phyloP scores from a whole-genome alignment of 139 green algal species.

The Picochlorum sp. region DNA sequence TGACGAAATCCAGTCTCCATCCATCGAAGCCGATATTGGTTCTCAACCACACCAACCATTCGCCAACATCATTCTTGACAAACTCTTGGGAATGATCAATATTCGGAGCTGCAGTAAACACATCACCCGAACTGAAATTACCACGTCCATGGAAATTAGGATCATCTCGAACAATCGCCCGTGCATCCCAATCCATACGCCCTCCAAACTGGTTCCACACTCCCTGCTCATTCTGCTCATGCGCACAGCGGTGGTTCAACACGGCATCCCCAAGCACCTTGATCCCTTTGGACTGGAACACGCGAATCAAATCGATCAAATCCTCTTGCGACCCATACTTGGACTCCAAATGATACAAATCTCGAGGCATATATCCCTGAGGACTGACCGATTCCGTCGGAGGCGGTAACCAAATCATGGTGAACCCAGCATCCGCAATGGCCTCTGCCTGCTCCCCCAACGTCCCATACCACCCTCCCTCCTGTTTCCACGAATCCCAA shows the following conservation, averaged over 20 bases:
- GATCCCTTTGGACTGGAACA: slow-evolving; percentile 52
- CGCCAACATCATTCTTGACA: slow-evolving; percentile 69
- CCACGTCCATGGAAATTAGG: slow-evolving; percentile 73
- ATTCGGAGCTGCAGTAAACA: slow-evolving; percentile 88
- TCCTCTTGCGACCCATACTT: slow-evolving; percentile 66
- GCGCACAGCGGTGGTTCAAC: slow-evolving; percentile 86
- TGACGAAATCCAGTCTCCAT: slow-evolving; percentile 92
- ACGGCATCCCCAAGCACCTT: slow-evolving; percentile 89
- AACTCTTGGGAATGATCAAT: slow-evolving; percentile 79
- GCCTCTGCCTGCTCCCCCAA: slow-evolving; percentile 21
- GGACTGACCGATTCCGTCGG: slow-evolving; percentile 80
- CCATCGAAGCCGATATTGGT: slow-evolving; percentile 85
- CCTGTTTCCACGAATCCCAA: slow-evolving; percentile 61
- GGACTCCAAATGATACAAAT: slow-evolving; percentile 74
- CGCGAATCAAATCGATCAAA: slow-evolving; percentile 42
- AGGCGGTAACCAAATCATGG: slow-evolving; percentile 87
- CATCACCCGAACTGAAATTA: slow-evolving; percentile 66
- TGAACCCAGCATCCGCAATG: slow-evolving; percentile 77
- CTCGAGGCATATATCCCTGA: slow-evolving; percentile 78
- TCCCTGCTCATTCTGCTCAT: slow-evolving; percentile 53
- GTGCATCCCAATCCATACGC: slow-evolving; percentile 76
- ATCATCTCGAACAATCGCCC: slow-evolving; percentile 73
- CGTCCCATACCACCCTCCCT: slow-evolving; percentile 46
- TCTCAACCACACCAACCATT: slow-evolving; percentile 79
- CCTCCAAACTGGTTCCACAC: slow-evolving; percentile 79